Conservation (phyloP, 2,329 filamentous ascomycete genomes). For the Exophiala aquamarina region DNA sequence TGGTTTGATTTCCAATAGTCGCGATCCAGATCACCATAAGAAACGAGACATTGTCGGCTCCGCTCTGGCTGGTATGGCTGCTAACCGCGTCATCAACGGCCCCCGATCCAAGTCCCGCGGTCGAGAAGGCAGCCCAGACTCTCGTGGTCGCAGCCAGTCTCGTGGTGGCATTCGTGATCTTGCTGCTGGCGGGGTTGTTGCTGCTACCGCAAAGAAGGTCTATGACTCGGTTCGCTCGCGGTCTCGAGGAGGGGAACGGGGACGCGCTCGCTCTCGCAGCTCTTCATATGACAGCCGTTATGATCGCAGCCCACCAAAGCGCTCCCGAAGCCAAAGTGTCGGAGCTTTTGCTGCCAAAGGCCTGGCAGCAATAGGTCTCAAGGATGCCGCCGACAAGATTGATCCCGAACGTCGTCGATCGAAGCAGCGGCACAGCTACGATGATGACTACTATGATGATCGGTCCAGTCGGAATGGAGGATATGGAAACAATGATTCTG, state of each 20-base stretch:
- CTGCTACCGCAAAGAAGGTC: constrained; percentile 48
- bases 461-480: constrained; percentile 34
- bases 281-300: constrained; percentile 56
- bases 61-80: constrained; percentile 82
- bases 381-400: constrained; percentile 30
- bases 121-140: constrained; percentile 28
- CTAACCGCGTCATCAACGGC: constrained; percentile 83
- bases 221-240: constrained; percentile 45
- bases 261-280: constrained; percentile 42
- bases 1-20: constrained; percentile 59
- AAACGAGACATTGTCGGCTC: constrained; percentile 84
- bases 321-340: constrained; percentile 47
- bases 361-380: constrained; percentile 45
- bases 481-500: constrained; percentile 36
- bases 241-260: constrained; percentile 29
- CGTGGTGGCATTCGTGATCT: constrained; percentile 44
- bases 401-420: constrained; percentile 31
- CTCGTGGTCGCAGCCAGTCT: constrained; percentile 41
- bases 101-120: constrained; percentile 65
- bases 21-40: constrained; percentile 67
- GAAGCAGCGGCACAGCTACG: constrained; percentile 29
- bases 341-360: constrained; percentile 46
- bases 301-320: constrained; percentile 51
- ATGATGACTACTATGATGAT: constrained; percentile 45
- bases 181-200: constrained; percentile 45